Conservation (phyloP, 2,329 filamentous ascomycete genomes). For the Massarina eburnea region DNA sequence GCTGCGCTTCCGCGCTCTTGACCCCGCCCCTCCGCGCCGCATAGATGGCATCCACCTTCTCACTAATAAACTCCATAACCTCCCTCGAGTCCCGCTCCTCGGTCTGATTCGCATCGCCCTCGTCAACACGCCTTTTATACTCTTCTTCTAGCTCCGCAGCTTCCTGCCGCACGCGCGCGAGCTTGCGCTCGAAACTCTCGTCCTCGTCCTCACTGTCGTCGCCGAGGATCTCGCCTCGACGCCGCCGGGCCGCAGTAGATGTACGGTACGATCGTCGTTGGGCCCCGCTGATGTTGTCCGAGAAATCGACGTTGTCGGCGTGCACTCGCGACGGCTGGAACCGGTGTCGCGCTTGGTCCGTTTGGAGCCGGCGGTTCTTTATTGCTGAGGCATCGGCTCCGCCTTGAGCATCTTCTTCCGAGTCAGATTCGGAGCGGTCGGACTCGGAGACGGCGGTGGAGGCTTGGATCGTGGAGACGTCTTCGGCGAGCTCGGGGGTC, state of each 20-base stretch:
- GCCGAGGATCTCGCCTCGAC: conserved; percentile 65
- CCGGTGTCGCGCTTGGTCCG: conserved; percentile 75
- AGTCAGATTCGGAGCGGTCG: conserved; percentile 60
- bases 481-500: conserved; percentile 88
- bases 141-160: conserved; percentile 66
- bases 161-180: conserved; percentile 81
- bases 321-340: conserved; percentile 79
- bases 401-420: conserved; percentile 4
- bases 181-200: conserved; percentile 74
- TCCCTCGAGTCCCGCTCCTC: conserved; percentile 52
- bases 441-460: conserved; percentile 43
- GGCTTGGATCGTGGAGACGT: conserved; percentile 75
- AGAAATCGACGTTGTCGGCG: conserved; percentile 80
- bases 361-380: conserved; percentile 73
- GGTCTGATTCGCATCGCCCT: conserved; percentile 44
- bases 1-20: conserved; percentile 39
- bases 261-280: conserved; percentile 79
- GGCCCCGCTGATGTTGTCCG: conserved; percentile 73
- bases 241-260: conserved; percentile 65
- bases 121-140: conserved; percentile 55
- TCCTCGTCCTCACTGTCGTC: conserved; percentile 69
- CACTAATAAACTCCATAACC: conserved; percentile 66
- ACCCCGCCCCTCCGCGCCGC: conserved; percentile 40
- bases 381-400: conserved; percentile 52
- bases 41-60: conserved; percentile 68